A percentile compares a stretch with the other conserved stretches of the same genome.
phyloP scores from a whole-genome alignment of 768 basidiomycete genomes.

The Tulasnella sp. region DNA sequence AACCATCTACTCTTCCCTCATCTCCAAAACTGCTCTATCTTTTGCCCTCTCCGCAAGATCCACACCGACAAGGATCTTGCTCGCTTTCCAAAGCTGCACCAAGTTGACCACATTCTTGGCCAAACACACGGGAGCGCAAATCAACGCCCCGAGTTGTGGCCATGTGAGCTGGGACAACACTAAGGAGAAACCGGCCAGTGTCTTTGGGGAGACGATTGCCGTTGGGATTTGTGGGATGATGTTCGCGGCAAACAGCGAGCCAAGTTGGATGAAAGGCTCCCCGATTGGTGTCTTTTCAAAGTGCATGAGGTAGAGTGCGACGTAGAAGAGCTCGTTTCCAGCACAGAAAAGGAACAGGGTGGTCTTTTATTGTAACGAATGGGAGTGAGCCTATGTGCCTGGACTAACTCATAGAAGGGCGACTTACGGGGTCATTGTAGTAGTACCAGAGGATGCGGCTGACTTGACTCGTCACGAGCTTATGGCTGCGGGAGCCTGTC shows the following conservation, averaged over 20 bases:
- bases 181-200: slow-evolving; percentile 28
- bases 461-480: slow-evolving; percentile 83
- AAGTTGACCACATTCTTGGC: slow-evolving; percentile 88
- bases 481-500: slow-evolving; percentile 89
- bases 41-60: slow-evolving; percentile 73
- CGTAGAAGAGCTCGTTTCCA: slow-evolving; percentile 92
- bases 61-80: slow-evolving; percentile 83
- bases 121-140: slow-evolving; percentile 57
- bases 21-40: slow-evolving; percentile 10
- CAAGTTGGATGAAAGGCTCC: slow-evolving; percentile 21
- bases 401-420: neutral
- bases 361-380: slow-evolving; percentile 35
- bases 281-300: slow-evolving; percentile 67
- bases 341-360: slow-evolving; percentile 90
- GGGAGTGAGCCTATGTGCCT: neutral
- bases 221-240: slow-evolving; percentile 20
- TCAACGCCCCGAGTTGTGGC: slow-evolving; percentile 57
- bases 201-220: slow-evolving; percentile 8
- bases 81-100: slow-evolving; percentile 96
- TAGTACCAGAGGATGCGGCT: slow-evolving; percentile 86
- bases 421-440: slow-evolving; percentile 82
- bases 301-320: slow-evolving; percentile 86
- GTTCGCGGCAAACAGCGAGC: slow-evolving; percentile 15
- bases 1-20: slow-evolving; percentile 5
- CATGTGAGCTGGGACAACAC: slow-evolving; percentile 46